phyloP scores from a whole-genome alignment of 2,329 filamentous ascomycete genomes.

The Penicillium sp. region DNA sequence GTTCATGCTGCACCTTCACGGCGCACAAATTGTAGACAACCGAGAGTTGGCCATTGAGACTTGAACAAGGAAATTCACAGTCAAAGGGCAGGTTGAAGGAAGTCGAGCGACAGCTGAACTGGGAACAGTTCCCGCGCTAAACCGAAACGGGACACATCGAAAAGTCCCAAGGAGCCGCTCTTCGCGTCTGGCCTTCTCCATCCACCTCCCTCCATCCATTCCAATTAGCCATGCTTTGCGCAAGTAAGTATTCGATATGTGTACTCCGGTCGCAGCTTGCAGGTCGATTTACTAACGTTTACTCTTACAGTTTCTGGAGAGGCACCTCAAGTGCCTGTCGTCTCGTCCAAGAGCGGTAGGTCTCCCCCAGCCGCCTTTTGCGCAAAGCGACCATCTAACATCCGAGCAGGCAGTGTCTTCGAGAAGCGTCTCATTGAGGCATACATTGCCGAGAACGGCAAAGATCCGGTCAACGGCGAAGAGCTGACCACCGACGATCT shows the following conservation, averaged over 20 bases:
- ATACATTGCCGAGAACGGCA: slow-evolving; percentile 89
- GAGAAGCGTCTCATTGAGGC: slow-evolving; percentile 94
- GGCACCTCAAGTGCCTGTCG: slow-evolving; percentile 89
- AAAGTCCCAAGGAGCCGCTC: slow-evolving; percentile 38
- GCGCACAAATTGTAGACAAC: not conserved
- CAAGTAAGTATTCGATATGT: slow-evolving; percentile 53
- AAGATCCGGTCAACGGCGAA: slow-evolving; percentile 86
- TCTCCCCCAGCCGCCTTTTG: slow-evolving; percentile 23
- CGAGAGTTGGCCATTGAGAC: slow-evolving; percentile 5
- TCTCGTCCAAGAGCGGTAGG: slow-evolving; percentile 89
- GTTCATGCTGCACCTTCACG: slow-evolving; percentile 7
- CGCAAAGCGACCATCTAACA: slow-evolving; percentile 29
- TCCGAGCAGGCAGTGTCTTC: slow-evolving; percentile 71
- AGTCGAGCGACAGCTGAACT: slow-evolving; percentile 1
- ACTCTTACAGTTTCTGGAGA: slow-evolving; percentile 78
- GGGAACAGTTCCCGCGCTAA: slow-evolving; percentile 32
- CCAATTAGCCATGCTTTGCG: slow-evolving; percentile 56
- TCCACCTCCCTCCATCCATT: slow-evolving; percentile 21
- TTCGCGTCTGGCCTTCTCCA: slow-evolving; percentile 29
- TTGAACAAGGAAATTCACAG: not conserved
- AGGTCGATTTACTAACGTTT: slow-evolving; percentile 17
- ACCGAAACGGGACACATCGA: slow-evolving; percentile 32
- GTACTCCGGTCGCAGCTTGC: slow-evolving; percentile 10
- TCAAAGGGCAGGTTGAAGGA: not conserved
- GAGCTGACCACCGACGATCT: slow-evolving; percentile 81